Evolutionary conservation across 106 monocot species (phyloP).

Genomic region (Apostasia shenzhenica): DNA sequence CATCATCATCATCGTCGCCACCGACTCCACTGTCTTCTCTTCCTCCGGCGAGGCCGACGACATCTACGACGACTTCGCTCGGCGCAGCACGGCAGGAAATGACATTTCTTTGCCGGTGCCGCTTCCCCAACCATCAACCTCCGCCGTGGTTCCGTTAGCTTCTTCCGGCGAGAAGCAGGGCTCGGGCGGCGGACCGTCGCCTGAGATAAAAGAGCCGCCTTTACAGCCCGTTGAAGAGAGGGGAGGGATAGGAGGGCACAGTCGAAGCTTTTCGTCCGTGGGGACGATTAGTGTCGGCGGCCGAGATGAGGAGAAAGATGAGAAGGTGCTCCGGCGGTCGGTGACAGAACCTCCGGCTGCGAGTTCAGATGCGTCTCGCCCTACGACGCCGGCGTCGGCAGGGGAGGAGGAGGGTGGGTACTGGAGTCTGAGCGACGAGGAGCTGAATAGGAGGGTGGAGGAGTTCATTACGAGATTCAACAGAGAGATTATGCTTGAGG

Average conservation of each 20-base stretch:
- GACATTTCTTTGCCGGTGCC: background rate
- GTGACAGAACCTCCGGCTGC: conserved; percentile 5
- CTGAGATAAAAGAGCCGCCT: no score
- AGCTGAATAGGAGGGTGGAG: conserved; percentile 65
- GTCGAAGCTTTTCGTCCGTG: background rate
- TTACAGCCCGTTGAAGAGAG: background rate
- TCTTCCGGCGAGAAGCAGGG: background rate
- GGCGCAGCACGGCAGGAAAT: conserved; percentile 7
- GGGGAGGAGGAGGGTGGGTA: conserved; percentile 30
- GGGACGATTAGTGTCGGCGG: no score
- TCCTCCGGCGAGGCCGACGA: conserved; percentile 4
- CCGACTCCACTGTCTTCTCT: conserved; percentile 45
- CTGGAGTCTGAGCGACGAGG: conserved; percentile 48
- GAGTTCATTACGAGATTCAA: conserved; percentile 77
- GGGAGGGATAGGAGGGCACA: background rate
- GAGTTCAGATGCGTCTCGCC: background rate
- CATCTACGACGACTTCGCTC: conserved; percentile 28
- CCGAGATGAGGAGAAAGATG: background rate
- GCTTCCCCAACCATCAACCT: background rate
- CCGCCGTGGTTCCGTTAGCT: background rate
- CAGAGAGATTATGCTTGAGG: conserved; percentile 41
- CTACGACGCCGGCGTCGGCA: background rate
- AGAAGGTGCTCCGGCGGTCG: conserved; percentile 7
- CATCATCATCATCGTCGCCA: conserved; percentile 59
- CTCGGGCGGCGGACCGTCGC: background rate